A percentile compares a stretch with the other conserved stretches of the same genome.
Conservation (phyloP, 495 filamentous ascomycete species). For the Friedmanniomyces simplex region DNA sequence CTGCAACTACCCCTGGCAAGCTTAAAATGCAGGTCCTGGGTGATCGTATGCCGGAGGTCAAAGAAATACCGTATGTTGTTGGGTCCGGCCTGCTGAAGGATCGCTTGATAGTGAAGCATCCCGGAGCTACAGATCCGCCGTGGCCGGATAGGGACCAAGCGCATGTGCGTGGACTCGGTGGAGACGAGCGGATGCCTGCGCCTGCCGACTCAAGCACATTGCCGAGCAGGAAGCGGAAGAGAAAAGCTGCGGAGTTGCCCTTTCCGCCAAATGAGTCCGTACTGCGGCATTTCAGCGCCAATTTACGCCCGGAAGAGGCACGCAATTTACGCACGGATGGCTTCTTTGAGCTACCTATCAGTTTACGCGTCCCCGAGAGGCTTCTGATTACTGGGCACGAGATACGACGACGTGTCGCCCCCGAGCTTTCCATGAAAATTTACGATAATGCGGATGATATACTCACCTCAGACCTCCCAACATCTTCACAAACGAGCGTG, state of each 20-base stretch:
- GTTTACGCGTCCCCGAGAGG: conserved; percentile 21
- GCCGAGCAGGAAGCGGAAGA: not conserved
- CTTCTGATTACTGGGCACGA: conserved; percentile 26
- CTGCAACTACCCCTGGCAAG: conserved; percentile 32
- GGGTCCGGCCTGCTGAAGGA: conserved; percentile 18
- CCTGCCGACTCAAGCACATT: no score
- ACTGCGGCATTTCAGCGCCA: conserved; percentile 7
- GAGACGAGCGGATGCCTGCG: not conserved
- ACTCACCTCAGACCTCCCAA: not conserved
- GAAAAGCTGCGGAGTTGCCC: not conserved
- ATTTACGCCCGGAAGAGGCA: conserved; percentile 4
- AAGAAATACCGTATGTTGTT: conserved; percentile 6
- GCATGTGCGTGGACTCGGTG: conserved; percentile 27
- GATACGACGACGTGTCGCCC: conserved; percentile 16
- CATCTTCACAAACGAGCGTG: not conserved
- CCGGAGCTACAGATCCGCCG: conserved; percentile 23
- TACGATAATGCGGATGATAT: not conserved
- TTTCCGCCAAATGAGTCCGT: conserved; percentile 9
- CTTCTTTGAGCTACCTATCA: conserved; percentile 10
- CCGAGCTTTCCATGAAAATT: conserved; percentile 1
- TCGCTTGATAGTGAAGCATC: conserved; percentile 22
- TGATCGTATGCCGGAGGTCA: conserved; percentile 14
- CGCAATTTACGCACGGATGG: conserved; percentile 1
- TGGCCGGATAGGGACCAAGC: conserved; percentile 27
- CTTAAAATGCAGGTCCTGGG: conserved; percentile 20